Base-by-base conservation (phyloP, 2,329 filamentous ascomycete genomes). In the Penicillium freii region DNA sequence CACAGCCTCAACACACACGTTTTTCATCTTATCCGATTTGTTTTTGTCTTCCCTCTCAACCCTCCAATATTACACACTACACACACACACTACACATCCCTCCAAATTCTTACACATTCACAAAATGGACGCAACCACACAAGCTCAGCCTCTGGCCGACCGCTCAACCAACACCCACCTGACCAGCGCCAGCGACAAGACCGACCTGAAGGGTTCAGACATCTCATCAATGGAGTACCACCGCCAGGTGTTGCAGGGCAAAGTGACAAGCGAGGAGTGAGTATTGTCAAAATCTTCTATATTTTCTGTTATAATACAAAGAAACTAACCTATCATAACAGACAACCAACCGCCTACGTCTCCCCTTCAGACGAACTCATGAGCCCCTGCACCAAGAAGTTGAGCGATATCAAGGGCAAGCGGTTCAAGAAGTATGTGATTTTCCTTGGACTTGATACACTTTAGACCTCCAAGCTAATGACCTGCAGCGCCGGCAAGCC, bases 341-440 rank as follows among this genome's bases (percentile, higher is more conserved):
- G 65, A 42, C 64, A 66, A 57, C 62, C 64, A 50, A 67, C 69
- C 43, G 71, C 72, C 44, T 81, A 80, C 60, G 71, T 81, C 56
- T 80, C 78, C 36, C 79, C 79, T 0, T 80, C 78, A 4, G 79
- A 81, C 62, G 75, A 77, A 39, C 77, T 81, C 49, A 78, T 79
- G 73, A 80, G 77, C 50, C 79, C 79, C 4, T 79, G 78, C 58
- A 79, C 78, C 29, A 78, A 79, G 72, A 81, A 81, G 53, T 54
- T 81, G 66, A 78, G 74, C 51, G 75, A 80, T 56, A 68, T 80
- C 54, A 81, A 81, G 72, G 75, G 76, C 38, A 80, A 80, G 73
- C 73, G 77, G 27, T 79, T 80, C 56, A 77, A 77, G 66, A 79
- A 76, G 77, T 79, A 70, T 49, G 70, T 66, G 44, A 8, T 13